These are phyloP conservation scores for Metschnikowia vanudenii DNA, from an alignment of 805 yeast species.

Conservation along the genomic window DNA sequence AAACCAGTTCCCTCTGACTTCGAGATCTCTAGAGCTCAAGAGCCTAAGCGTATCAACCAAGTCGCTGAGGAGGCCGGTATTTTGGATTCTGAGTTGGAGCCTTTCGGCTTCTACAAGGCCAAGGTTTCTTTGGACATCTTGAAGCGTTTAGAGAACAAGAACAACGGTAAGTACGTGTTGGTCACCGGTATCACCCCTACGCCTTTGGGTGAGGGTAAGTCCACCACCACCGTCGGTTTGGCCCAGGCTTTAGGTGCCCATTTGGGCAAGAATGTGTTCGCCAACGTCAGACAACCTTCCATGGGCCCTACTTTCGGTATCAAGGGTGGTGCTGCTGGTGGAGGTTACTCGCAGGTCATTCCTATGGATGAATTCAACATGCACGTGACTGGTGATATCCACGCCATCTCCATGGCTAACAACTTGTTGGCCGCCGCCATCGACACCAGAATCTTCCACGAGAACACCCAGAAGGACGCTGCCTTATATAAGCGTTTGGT, in stretches of 20 bases:
- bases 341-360: conserved; percentile 83
- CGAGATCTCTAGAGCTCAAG: conserved; percentile 73
- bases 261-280: conserved; percentile 64
- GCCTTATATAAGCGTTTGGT: conserved; percentile 73
- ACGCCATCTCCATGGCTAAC: conserved; percentile 80
- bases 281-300: conserved; percentile 83
- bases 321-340: conserved; percentile 91
- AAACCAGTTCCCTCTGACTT: conserved; percentile 80
- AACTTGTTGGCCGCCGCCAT: conserved; percentile 82
- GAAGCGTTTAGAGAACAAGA: conserved; percentile 57
- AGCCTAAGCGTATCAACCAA: conserved; percentile 65
- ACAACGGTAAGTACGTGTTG: conserved; percentile 69
- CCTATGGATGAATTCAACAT: conserved; percentile 88
- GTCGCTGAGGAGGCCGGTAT: conserved; percentile 72
- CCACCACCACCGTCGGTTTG: conserved; percentile 79
- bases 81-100: conserved; percentile 65
- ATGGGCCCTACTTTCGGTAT: conserved; percentile 90
- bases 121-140: conserved; percentile 65
- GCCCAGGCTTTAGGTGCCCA: conserved; percentile 82
- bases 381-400: conserved; percentile 85
- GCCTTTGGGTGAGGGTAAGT: conserved; percentile 83
- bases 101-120: conserved; percentile 74
- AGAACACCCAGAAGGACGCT: conserved; percentile 69
- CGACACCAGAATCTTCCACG: conserved; percentile 85
- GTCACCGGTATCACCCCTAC: conserved; percentile 87